Evolutionary conservation across 805 yeast genomes (phyloP).

Genomic region (Hanseniaspora guilliermondii): DNA sequence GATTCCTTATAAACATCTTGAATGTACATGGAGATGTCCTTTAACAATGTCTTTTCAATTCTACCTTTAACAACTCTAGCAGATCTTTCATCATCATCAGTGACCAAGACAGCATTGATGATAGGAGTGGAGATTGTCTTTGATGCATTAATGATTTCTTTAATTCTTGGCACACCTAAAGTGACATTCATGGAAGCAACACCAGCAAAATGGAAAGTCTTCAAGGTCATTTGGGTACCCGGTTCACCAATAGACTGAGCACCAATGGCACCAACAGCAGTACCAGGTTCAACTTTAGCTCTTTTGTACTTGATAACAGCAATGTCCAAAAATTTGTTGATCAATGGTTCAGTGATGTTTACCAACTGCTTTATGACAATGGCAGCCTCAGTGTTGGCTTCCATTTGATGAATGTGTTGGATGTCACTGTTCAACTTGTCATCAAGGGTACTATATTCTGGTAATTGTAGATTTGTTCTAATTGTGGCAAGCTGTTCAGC

Average conservation of each 20-base stretch:
- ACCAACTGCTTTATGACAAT: slow-evolving; percentile 49
- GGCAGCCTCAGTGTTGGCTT: slow-evolving; percentile 32
- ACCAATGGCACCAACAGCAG: slow-evolving; percentile 98
- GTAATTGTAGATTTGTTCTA: slow-evolving; percentile 38
- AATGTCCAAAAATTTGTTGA: slow-evolving; percentile 55
- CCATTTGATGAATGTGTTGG: slow-evolving; percentile 33
- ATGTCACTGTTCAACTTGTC: background rate
- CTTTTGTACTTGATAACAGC: slow-evolving; percentile 71
- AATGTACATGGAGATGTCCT: slow-evolving; percentile 76
- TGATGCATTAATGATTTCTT: slow-evolving; percentile 95
- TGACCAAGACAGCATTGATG: slow-evolving; percentile 85
- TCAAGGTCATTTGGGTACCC: slow-evolving; percentile 96
- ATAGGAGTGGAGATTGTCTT: slow-evolving; percentile 92
- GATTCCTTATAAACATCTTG: slow-evolving; percentile 86
- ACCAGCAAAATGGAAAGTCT: slow-evolving; percentile 98
- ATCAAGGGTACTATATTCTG: slow-evolving; percentile 20
- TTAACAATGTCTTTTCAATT: slow-evolving; percentile 77
- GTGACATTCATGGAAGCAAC: slow-evolving; percentile 99
- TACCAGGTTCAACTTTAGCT: slow-evolving; percentile 96
- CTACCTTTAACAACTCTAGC: slow-evolving; percentile 98
- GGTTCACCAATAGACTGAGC: slow-evolving; percentile 99
- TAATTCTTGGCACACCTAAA: slow-evolving; percentile 97
- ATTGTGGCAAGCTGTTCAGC: slow-evolving; percentile 44
- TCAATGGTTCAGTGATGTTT: slow-evolving; percentile 50
- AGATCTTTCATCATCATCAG: slow-evolving; percentile 89